Evolutionary conservation across 2,329 filamentous ascomycete species (phyloP), one percentile per base, ranked within the genome.

Genomic region (Teratosphaeria epicoccoides): DNA sequence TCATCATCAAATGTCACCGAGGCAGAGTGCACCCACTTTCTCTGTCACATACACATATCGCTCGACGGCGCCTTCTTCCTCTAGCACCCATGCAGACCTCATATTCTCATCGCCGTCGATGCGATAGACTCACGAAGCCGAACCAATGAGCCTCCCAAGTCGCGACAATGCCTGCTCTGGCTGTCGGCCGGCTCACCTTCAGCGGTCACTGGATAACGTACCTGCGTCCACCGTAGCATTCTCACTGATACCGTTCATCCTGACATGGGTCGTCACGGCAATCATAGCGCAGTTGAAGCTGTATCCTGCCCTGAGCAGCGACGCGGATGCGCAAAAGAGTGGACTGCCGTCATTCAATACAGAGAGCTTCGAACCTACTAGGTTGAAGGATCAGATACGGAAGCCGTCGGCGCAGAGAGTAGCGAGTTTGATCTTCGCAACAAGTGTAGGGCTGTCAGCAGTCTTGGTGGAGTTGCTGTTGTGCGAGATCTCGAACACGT

Each of bases 391-490:
- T 43, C 53, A 43, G 25, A 55, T 59, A 51, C 51, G 56, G 17
- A 55, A 57, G 20, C 55, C 60, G 28, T 62, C 63, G 50, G 63
- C 67, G 29, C 67, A 68, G 44, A 65, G 63, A n/a, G 55, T 77
- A 9, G 73, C 64, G 6, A 59, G 59, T 11, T 70, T 78, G 52
- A 82, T 85, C 1, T 94, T 94, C 67, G 83, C 86, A 6, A 78
- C 81, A 1, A 94, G 87, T 9, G 80, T 93, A 29, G 87, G 82
- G 1, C 76, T 94, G 7, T 85, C 88, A 5, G 79, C 84, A 33
- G 86, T 91, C 1, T 74, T 95, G 45, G 87, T 83, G 2, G 84
- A 90, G 68, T 71, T 95, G 58, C 86, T 95, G 45, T 76, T 95
- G 7, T 88, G 87, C 61, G 88, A 95, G 69, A 87, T 95, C 43